Conservation (phyloP, 768 basidiomycete genomes). For the Auriculariales sp. region DNA sequence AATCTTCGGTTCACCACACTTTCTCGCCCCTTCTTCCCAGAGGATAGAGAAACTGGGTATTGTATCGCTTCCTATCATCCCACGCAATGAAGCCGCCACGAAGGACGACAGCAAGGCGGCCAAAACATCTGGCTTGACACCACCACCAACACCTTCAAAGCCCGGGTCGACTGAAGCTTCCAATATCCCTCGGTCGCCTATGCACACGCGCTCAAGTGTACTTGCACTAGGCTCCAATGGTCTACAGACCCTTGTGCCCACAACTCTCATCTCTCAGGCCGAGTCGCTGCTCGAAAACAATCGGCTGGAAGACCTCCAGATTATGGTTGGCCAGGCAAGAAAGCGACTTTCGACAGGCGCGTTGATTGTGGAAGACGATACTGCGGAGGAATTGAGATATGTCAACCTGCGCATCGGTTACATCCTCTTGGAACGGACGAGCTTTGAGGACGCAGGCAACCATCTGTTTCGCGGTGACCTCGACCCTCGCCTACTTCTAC, state of each 20-base stretch:
- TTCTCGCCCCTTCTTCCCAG: conserved; percentile 27
- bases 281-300: conserved; percentile 54
- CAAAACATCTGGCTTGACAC: conserved; percentile 6
- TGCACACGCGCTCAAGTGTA: conserved; percentile 28
- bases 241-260: conserved; percentile 51
- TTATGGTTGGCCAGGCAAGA: conserved; percentile 44
- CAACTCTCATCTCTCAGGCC: conserved; percentile 57
- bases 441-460: conserved; percentile 71
- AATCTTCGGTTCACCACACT: conserved; percentile 20
- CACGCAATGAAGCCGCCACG: conserved; percentile 6
- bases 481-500: conserved; percentile 72
- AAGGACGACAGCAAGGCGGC: neutral
- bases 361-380: conserved; percentile 28
- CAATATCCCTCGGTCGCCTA: neutral
- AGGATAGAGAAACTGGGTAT: conserved; percentile 25
- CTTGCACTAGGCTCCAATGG: conserved; percentile 48
- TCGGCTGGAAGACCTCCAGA: conserved; percentile 47
- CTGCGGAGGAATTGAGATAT: conserved; percentile 52
- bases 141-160: conserved; percentile 7
- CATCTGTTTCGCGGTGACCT: conserved; percentile 65
- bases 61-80: conserved; percentile 17
- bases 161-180: neutral
- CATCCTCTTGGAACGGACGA: conserved; percentile 60
- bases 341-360: conserved; percentile 39
- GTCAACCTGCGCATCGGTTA: conserved; percentile 75